Base-by-base conservation (phyloP, 352 stramenopile species). In the Elongisporangium anandrum region DNA sequence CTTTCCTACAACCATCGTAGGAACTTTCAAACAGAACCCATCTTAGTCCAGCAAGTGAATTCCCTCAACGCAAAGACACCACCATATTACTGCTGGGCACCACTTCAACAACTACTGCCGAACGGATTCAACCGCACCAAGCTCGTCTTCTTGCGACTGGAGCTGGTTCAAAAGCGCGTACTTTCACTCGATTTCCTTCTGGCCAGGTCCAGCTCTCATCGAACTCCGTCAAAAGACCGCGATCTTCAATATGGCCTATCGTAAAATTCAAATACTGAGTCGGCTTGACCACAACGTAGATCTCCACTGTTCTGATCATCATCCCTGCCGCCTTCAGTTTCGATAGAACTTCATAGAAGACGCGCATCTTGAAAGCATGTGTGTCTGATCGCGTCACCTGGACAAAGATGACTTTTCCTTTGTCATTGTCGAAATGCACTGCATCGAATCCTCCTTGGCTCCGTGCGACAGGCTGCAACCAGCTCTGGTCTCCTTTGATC, bases 391-490 rank as follows among this genome's bases (percentile, higher is more conserved):
- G 56, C 9, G 66, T 56, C 3, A 67, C 21, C 49, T 68, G n/a
- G n/a, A 73, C 34, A 29, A 73, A 70, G 45, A 65, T 73, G 56
- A 73, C 63, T 23, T 63, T 57, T 15, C 39, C 56, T 52, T 50
- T 24, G 2, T 68, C 48, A n/a, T 39, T 26, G 29, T 68, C 63
- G 53, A 73, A 73, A 38, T 73, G 55, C 26, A 73, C 55, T 10
- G 63, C 66, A 61, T 70, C 66, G 53, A 65, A 68, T 17, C 63
- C 59, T 56, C 66, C 63, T 67, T 70, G 62, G 17, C 62, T 66
- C 66, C 66, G 64, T 50, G 38, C 58, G 39, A 51, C 50, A 19
- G 63, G 66, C 53, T 73, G 55, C 50, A 74, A 55, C 63, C 63
- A 74, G 29, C 41, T 64, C 26, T 22, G 17, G 50, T 73, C 21